phyloP scores from a whole-genome alignment of 2,329 filamentous ascomycete species.

The Xylaria sp. region DNA sequence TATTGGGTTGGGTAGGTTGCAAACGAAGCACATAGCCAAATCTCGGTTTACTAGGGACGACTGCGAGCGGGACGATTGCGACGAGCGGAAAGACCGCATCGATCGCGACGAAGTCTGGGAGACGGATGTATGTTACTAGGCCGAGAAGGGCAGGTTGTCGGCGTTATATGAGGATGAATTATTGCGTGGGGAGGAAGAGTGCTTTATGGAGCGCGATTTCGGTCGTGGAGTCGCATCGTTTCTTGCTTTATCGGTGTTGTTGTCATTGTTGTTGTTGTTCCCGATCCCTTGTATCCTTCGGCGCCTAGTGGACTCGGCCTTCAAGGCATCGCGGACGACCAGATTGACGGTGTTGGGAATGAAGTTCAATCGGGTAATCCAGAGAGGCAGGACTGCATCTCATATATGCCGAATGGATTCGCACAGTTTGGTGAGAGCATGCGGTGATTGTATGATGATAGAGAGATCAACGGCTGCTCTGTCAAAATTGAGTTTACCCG shows the following conservation, averaged over 20 bases:
- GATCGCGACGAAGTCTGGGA: neutral
- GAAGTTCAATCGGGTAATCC: neutral
- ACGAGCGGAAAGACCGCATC: neutral
- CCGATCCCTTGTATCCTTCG: neutral
- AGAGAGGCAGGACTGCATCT: neutral
- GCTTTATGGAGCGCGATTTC: too few relatives aligned
- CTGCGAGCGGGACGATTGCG: neutral
- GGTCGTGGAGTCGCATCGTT: neutral
- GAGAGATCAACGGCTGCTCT: neutral
- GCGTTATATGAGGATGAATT: neutral
- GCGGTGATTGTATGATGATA: neutral
- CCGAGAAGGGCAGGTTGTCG: neutral
- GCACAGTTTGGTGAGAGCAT: neutral
- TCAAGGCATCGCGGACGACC: neutral
- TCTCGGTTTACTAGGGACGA: too few relatives aligned
- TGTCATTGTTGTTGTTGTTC: neutral
- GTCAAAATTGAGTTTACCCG: too few relatives aligned
- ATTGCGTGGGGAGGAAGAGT: neutral
- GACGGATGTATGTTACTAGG: neutral
- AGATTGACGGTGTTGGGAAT: neutral
- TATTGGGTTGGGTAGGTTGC: too few relatives aligned
- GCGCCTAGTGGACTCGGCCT: too few relatives aligned
- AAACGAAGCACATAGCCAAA: too few relatives aligned
- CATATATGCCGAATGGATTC: neutral
- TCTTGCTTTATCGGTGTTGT: neutral